phyloP scores from a whole-genome alignment of 2,329 filamentous ascomycete species.

The Pseudocercospora fijiensis region DNA sequence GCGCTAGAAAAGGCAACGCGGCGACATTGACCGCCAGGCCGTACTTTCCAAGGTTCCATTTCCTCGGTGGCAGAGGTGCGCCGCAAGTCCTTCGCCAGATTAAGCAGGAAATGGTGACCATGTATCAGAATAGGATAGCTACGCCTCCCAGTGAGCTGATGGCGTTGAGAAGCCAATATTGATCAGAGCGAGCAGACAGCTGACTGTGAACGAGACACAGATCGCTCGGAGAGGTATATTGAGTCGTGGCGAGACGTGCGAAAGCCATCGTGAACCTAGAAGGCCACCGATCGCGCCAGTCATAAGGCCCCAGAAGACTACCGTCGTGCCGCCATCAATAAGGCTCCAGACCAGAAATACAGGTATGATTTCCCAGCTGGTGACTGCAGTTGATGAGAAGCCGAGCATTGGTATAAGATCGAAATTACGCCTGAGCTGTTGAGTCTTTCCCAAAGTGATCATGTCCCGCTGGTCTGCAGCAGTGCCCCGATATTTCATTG shows the following conservation, averaged over 20 bases:
- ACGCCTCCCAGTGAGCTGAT: conserved; percentile 43
- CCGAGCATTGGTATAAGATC: conserved; percentile 28
- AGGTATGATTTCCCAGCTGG: conserved; percentile 25
- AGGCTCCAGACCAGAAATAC: conserved; percentile 10
- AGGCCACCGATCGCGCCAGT: conserved; percentile 34
- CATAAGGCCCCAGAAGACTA: conserved; percentile 39
- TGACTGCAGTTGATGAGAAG: conserved; percentile 26
- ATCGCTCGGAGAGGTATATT: conserved; percentile 18
- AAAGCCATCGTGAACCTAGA: conserved; percentile 11
- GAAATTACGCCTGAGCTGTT: conserved; percentile 24
- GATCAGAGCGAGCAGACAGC: conserved; percentile 26
- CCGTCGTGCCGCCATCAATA: conserved; percentile 33
- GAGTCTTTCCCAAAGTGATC: conserved; percentile 1
- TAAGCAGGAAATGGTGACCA: conserved; percentile 40
- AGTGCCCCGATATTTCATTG: not conserved
- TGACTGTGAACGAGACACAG: conserved; percentile 11
- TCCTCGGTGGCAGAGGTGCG: conserved; percentile 38
- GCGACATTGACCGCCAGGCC: conserved; percentile 44
- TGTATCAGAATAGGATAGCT: conserved; percentile 44
- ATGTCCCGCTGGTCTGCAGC: conserved; percentile 2
- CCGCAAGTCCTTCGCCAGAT: conserved; percentile 39
- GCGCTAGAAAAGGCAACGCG: conserved; percentile 22
- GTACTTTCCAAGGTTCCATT: conserved; percentile 43
- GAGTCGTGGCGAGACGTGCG: conserved; percentile 16
- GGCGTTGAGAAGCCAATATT: conserved; percentile 43